Evolutionary conservation across 305 asterid genomes (phyloP), one percentile per base, ranked within the genome.

Genomic region (Fraxinus velutina): DNA sequence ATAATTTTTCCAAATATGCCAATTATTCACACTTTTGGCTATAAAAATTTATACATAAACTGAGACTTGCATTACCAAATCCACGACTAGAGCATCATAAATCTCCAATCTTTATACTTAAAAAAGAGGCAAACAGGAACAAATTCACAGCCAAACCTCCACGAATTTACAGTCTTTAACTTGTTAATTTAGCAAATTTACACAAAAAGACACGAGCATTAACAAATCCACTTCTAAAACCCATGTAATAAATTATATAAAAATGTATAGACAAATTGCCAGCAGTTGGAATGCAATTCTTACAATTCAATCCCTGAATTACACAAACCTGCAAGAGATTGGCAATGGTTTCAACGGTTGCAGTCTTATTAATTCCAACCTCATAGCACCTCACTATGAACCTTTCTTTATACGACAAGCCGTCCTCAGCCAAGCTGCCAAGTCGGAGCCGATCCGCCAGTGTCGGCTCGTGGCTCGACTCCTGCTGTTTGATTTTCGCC

Each of bases 321-420:
- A 8, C 71, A 75, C 79, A 36, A 24, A 90, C 99, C 99, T 96
- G 99, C 92, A 96, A 82, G 50, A 94, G 96, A 92, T 93, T 96
- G 36, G 99, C 99, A 9, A 96, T 90, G 78, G 97, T 92, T 82
- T 96, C 97, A 83, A 94, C 96, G 12, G 99, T 96, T 50, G 95
- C 97, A 76, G 98, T 94, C 76, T 92, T 94, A 88, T 94, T 96
- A 50, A 93, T 89, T 13, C 99, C 99, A 9, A 95, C 99, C 89
- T 95, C 99, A 70, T 95, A 94, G 72, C 97, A 89, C 86, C 99
- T 90, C 55, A 95, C 98, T 24, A 94, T 91, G 74, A 95, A 95
- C 86, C 89, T 92, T 88, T 94, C 99, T 74, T 90, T 94, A 78
- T 96, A 96, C 80, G 98, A 94, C 86, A 94, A 84, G 13, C 98